phyloP scores from a whole-genome alignment of 352 stramenopile genomes.

The Elongisporangium undulatum region DNA sequence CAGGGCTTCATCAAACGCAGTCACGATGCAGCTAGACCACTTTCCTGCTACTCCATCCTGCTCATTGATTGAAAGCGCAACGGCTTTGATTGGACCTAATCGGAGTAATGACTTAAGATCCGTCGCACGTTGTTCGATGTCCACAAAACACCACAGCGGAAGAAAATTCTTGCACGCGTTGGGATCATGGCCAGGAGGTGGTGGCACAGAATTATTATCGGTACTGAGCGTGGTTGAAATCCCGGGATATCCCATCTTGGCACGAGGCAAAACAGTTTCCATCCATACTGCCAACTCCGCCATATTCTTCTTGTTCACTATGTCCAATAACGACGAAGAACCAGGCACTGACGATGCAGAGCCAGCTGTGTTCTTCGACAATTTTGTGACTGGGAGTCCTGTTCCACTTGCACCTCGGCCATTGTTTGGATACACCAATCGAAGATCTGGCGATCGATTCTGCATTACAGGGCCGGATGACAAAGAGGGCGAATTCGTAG shows the following conservation, averaged over 20 bases:
- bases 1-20: slow-evolving; percentile 42
- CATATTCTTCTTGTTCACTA: neutral
- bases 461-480: slow-evolving; percentile 1
- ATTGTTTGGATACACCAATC: neutral
- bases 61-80: slow-evolving; percentile 63
- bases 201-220: neutral
- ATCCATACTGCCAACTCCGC: slow-evolving; percentile 41
- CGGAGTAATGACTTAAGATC: slow-evolving; percentile 22
- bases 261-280: slow-evolving; percentile 31
- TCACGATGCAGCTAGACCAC: slow-evolving; percentile 79
- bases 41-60: slow-evolving; percentile 41
- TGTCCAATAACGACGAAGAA: neutral
- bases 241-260: slow-evolving; percentile 39
- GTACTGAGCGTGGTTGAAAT: slow-evolving; percentile 9
- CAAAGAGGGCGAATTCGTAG: slow-evolving; percentile 6
- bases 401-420: neutral
- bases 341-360: neutral
- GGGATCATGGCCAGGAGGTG: neutral
- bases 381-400: neutral
- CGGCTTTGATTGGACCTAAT: slow-evolving; percentile 45
- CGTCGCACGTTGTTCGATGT: slow-evolving; percentile 30
- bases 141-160: slow-evolving; percentile 70
- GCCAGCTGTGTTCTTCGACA: neutral
- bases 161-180: slow-evolving; percentile 45
- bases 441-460: neutral